A percentile compares a stretch with the other conserved stretches of the same genome.
These are phyloP conservation scores for Dendrobium nobile DNA, from an alignment of 106 monocot species.

Conservation along the genomic window DNA sequence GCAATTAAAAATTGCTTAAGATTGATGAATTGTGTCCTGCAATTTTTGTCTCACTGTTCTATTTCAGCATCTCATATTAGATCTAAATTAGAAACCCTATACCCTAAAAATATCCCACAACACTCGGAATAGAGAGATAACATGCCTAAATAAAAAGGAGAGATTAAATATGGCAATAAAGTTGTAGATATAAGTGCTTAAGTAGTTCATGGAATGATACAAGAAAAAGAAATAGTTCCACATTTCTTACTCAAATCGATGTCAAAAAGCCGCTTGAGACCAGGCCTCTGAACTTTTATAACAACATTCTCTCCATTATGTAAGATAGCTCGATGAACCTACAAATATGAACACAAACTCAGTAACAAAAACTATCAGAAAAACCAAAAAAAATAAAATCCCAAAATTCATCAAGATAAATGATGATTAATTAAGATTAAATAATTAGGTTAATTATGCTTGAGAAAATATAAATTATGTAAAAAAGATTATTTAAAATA, in stretches of 20 bases:
- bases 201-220: neutral
- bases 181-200: neutral
- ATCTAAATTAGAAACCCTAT: neutral
- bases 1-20: too few species aligned
- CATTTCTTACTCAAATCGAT: constrained; percentile 85
- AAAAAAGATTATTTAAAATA: neutral
- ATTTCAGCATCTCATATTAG: neutral
- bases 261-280: constrained; percentile 90
- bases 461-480: neutral
- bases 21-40: too few species aligned
- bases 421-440: too few species aligned
- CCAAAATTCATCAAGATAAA: neutral
- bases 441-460: neutral
- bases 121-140: neutral
- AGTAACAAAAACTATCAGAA: neutral
- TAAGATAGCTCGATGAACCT: constrained; percentile 89
- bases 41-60: too few species aligned
- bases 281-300: constrained; percentile 90
- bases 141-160: too few species aligned
- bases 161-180: neutral
- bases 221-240: neutral
- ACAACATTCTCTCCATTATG: constrained; percentile 88
- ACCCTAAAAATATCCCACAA: neutral
- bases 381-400: neutral
- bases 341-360: neutral